A percentile compares a stretch with the other conserved stretches of the same genome.
Evolutionary conservation across 2,329 filamentous ascomycete species (phyloP).

Genomic region (Phyllosticta citribraziliensis): DNA sequence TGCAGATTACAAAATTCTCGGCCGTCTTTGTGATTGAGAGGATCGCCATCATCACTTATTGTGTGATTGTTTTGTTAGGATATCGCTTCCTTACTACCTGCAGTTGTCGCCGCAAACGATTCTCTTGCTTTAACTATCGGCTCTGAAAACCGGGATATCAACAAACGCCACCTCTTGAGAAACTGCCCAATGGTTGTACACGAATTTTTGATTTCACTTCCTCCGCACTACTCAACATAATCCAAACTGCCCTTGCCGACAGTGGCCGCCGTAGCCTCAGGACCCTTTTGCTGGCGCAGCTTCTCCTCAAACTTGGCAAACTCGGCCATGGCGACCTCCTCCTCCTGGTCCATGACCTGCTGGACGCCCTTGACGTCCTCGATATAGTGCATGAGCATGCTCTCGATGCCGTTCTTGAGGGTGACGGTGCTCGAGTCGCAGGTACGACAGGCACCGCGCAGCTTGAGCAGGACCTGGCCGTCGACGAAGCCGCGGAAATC

Average conservation of each 20-base stretch:
- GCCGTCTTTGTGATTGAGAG: too few relatives aligned
- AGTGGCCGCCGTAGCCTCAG: conserved; percentile 40
- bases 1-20: background rate
- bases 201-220: conserved; percentile 11
- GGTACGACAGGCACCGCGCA: conserved; percentile 86
- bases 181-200: background rate
- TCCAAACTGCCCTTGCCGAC: conserved; percentile 45
- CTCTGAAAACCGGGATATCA: background rate
- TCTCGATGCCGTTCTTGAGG: conserved; percentile 94
- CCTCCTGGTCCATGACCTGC: conserved; percentile 84
- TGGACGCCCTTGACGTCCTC: conserved; percentile 86
- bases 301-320: conserved; percentile 96
- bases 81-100: too few relatives aligned
- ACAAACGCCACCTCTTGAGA: background rate
- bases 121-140: background rate
- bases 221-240: conserved; percentile 27
- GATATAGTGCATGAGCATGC: conserved; percentile 74
- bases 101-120: too few relatives aligned
- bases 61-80: too few relatives aligned
- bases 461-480: conserved; percentile 69
- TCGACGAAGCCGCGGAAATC: conserved; percentile 80
- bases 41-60: too few relatives aligned
- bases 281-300: conserved; percentile 49
- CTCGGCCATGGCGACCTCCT: conserved; percentile 75
- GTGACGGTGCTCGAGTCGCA: conserved; percentile 97